A percentile compares a stretch with the other conserved stretches of the same genome.
phyloP scores from a whole-genome alignment of 352 stramenopile species.

The Pythium aphanidermatum region DNA sequence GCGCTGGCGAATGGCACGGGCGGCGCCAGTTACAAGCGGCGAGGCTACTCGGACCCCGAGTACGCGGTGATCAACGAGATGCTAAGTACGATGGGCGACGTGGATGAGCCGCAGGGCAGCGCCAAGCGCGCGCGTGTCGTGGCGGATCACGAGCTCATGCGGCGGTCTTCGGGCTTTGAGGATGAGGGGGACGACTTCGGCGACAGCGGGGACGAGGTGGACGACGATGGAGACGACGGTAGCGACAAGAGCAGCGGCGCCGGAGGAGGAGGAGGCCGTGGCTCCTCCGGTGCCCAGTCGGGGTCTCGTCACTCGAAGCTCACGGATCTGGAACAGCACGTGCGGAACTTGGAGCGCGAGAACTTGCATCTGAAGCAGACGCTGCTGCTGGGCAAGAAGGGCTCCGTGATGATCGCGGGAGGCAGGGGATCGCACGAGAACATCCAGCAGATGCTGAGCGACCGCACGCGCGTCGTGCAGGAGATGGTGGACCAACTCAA shows the following conservation, averaged over 20 bases:
- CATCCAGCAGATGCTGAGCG: slow-evolving; percentile 44
- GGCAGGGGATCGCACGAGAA: slow-evolving; percentile 28
- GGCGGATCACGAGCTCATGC: too few relatives aligned
- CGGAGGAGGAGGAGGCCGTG: not conserved
- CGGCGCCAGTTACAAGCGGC: slow-evolving; percentile 14
- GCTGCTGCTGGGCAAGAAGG: slow-evolving; percentile 58
- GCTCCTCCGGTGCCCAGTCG: too few relatives aligned
- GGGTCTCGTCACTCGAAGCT: slow-evolving; percentile 54
- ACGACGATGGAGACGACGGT: slow-evolving; percentile 16
- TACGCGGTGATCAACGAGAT: slow-evolving; percentile 62
- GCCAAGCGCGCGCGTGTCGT: slow-evolving; percentile 6
- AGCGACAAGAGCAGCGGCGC: slow-evolving; percentile 18
- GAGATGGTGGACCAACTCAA: slow-evolving; percentile 82
- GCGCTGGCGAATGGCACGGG: slow-evolving; percentile 1
- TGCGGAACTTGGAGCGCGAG: slow-evolving; percentile 61
- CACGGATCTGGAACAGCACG: slow-evolving; percentile 63
- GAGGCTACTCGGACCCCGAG: slow-evolving; percentile 41
- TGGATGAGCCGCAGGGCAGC: slow-evolving; percentile 33
- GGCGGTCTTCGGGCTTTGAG: slow-evolving; percentile 2
- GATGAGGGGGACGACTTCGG: slow-evolving; percentile 1
- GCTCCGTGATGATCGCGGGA: slow-evolving; percentile 32
- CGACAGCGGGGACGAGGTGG: slow-evolving; percentile 1
- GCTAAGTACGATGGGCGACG: slow-evolving; percentile 56
- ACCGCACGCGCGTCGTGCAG: slow-evolving; percentile 70
- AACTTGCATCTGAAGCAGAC: slow-evolving; percentile 77